These are phyloP conservation scores for Balakata baccata DNA, from an alignment of 345 rosid species.

Conservation along the genomic window DNA sequence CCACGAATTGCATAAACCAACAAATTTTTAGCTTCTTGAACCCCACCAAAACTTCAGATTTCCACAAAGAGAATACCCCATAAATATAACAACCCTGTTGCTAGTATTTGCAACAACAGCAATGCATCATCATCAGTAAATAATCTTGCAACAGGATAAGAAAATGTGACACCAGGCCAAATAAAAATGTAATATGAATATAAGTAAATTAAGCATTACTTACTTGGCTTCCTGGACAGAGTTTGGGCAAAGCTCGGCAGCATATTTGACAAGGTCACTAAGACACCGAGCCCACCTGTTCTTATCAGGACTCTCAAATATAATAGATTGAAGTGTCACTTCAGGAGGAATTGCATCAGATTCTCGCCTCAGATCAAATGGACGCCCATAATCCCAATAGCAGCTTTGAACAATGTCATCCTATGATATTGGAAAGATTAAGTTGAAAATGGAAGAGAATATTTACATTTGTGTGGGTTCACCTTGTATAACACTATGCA, in stretches of 20 bases:
- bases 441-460: neutral
- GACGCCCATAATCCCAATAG: conserved; percentile 92
- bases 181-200: conserved; percentile 15
- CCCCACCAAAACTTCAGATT: neutral
- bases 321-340: conserved; percentile 87
- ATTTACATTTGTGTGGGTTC: conserved; percentile 6
- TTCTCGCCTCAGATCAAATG: conserved; percentile 86
- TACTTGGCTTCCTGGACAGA: conserved; percentile 96
- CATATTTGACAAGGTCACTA: conserved; percentile 87
- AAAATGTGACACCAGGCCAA: conserved; percentile 13
- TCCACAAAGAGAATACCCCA: neutral
- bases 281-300: conserved; percentile 96
- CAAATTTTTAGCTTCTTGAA: neutral
- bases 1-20: neutral
- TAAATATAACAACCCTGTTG: neutral
- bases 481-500: conserved; percentile 2
- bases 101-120: neutral
- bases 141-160: neutral
- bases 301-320: conserved; percentile 95
- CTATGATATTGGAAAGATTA: conserved; percentile 35
- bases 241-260: conserved; percentile 93
- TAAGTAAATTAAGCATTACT: conserved; percentile 23
- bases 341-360: conserved; percentile 90
- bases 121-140: conserved; percentile 4
- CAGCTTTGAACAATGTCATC: conserved; percentile 98